Percentiles rank a stretch among this genome's conserved stretches.
These are phyloP conservation scores for Chrysosporium keratinophilum DNA, from an alignment of 2,329 filamentous ascomycete species.

Conservation along the genomic window DNA sequence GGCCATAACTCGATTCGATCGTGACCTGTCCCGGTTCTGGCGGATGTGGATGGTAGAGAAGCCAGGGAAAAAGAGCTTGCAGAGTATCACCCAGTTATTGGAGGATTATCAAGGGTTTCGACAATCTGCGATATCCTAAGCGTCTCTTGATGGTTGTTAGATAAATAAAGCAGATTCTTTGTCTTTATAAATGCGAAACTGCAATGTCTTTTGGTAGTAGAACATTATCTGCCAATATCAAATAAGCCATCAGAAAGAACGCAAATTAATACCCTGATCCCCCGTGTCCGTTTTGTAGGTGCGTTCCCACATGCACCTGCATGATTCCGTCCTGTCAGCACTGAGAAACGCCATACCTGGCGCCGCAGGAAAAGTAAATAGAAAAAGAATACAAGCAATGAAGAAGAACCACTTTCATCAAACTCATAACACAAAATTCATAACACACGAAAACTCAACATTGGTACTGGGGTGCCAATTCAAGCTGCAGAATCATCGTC, in stretches of 20 bases:
- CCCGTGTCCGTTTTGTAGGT: background rate
- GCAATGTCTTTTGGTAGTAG: background rate
- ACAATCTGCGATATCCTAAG: too few species aligned
- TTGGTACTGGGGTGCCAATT: too few species aligned
- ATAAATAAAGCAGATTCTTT: background rate
- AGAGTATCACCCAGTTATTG: too few species aligned
- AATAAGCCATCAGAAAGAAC: background rate
- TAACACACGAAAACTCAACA: background rate
- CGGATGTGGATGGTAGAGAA: too few species aligned
- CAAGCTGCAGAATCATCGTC: background rate
- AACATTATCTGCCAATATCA: background rate
- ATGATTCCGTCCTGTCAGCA: background rate
- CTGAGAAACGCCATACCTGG: constrained; percentile 3
- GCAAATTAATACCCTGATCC: background rate
- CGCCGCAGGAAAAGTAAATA: background rate
- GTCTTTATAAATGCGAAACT: background rate
- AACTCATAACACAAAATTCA: background rate
- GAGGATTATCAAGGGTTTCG: too few species aligned
- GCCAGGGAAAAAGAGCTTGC: too few species aligned
- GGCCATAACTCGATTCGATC: too few species aligned
- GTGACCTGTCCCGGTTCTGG: too few species aligned
- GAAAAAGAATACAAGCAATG: background rate
- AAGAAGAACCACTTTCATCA: background rate
- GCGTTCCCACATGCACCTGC: background rate
- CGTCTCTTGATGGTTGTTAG: too few species aligned